Percentiles rank a stretch among this genome's conserved stretches.
Conservation (phyloP, 768 basidiomycete species). For the Boletus pseudopeckii region DNA sequence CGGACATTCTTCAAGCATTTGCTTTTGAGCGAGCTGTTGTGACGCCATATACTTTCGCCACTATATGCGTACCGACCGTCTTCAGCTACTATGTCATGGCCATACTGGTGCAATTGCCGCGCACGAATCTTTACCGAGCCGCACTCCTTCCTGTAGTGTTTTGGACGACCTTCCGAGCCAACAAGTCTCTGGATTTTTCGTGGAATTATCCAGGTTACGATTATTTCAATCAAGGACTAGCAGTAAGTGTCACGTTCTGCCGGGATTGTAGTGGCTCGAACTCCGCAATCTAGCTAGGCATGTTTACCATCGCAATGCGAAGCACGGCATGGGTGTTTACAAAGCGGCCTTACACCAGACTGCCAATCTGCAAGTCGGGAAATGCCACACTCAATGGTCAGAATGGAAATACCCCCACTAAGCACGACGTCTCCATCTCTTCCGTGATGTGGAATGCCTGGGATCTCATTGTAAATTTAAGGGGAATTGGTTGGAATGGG, state of each 20-base stretch:
- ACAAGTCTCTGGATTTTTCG: slow-evolving; percentile 26
- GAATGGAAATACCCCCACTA: neutral
- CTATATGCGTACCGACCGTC: slow-evolving; percentile 40
- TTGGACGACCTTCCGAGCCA: slow-evolving; percentile 41
- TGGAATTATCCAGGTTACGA: slow-evolving; percentile 7
- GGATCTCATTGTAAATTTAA: slow-evolving; percentile 24
- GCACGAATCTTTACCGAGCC: slow-evolving; percentile 41
- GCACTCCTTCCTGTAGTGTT: slow-evolving; percentile 49
- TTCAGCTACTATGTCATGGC: slow-evolving; percentile 50
- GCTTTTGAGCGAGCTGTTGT: slow-evolving; percentile 13
- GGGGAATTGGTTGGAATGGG: slow-evolving; percentile 29
- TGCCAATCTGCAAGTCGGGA: slow-evolving; percentile 2
- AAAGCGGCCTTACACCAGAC: slow-evolving; percentile 10
- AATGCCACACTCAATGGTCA: neutral
- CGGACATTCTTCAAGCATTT: slow-evolving; percentile 10
- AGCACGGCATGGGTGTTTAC: slow-evolving; percentile 21
- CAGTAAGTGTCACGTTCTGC: slow-evolving; percentile 10
- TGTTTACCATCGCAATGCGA: slow-evolving; percentile 27
- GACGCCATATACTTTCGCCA: slow-evolving; percentile 31
- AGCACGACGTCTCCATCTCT: neutral
- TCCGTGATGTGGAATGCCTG: slow-evolving; percentile 28
- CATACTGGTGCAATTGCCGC: slow-evolving; percentile 47
- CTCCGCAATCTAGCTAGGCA: slow-evolving; percentile 12
- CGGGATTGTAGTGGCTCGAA: neutral
- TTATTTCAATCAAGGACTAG: slow-evolving; percentile 22